These are phyloP conservation scores for Polygonum maritimum DNA, from an alignment of 148 eudicot genomes.

Conservation along the genomic window DNA sequence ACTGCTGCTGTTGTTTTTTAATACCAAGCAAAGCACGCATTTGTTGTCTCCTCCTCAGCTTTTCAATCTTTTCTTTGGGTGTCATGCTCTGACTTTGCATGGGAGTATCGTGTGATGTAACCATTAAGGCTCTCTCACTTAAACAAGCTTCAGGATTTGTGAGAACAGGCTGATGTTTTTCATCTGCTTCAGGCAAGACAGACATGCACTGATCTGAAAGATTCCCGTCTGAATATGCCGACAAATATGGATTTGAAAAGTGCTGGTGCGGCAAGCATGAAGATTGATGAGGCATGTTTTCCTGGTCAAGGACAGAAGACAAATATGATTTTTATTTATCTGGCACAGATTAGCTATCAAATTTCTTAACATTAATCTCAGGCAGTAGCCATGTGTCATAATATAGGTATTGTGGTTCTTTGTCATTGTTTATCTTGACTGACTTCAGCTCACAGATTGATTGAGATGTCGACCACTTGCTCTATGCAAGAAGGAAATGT, in stretches of 20 bases:
- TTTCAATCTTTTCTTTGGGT: slow-evolving; percentile 81
- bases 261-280: slow-evolving; percentile 24
- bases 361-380: slow-evolving; percentile 23
- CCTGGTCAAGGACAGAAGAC: slow-evolving; percentile 24
- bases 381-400: slow-evolving; percentile 30
- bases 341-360: slow-evolving; percentile 22
- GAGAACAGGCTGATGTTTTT: slow-evolving; percentile 21
- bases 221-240: slow-evolving; percentile 27
- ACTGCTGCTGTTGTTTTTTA: slow-evolving; percentile 64
- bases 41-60: slow-evolving; percentile 66
- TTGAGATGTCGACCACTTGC: slow-evolving; percentile 19
- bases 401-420: slow-evolving; percentile 21
- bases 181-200: slow-evolving; percentile 24
- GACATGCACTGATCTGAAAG: slow-evolving; percentile 20
- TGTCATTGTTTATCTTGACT: slow-evolving; percentile 22
- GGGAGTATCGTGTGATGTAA: slow-evolving; percentile 20
- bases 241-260: slow-evolving; percentile 20
- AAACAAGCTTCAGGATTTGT: slow-evolving; percentile 26
- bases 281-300: slow-evolving; percentile 23
- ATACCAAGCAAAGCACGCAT: slow-evolving; percentile 84
- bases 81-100: slow-evolving; percentile 46
- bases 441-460: slow-evolving; percentile 19
- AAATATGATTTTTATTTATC: slow-evolving; percentile 16
- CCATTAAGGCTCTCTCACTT: slow-evolving; percentile 21
- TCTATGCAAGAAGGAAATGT: slow-evolving; percentile 22